Evolutionary conservation across 805 yeast species (phyloP).

Genomic region (Zygoascus bituminiphila): DNA sequence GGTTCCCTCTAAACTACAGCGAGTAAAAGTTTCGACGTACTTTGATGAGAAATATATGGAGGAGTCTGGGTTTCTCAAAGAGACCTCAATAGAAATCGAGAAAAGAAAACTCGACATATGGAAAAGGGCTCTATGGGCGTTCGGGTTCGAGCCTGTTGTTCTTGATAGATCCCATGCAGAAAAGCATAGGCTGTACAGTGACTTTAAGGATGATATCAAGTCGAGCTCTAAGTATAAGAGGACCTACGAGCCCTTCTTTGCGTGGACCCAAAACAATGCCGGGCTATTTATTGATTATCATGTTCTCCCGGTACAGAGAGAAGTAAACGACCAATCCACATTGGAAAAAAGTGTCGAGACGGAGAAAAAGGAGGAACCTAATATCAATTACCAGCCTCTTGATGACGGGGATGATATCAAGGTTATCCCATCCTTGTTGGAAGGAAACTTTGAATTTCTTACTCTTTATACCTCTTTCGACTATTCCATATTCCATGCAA

Average conservation of each 20-base stretch:
- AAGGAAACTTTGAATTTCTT: slow-evolving; percentile 16
- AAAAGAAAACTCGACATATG: slow-evolving; percentile 17
- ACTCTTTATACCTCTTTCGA: slow-evolving; percentile 1
- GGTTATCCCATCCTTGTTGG: slow-evolving; percentile 9
- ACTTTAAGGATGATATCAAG: slow-evolving; percentile 8
- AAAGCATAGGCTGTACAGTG: slow-evolving; percentile 13
- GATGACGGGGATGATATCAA: slow-evolving; percentile 4
- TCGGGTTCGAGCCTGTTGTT: slow-evolving; percentile 24
- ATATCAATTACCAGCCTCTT: background rate
- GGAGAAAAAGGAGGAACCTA: background rate
- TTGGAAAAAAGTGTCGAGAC: background rate
- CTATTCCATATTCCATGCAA: background rate
- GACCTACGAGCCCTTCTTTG: slow-evolving; percentile 15
- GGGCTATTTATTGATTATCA: slow-evolving; percentile 21
- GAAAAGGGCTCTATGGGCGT: slow-evolving; percentile 24
- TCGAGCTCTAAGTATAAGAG: slow-evolving; percentile 5
- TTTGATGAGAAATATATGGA: slow-evolving; percentile 6
- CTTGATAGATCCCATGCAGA: slow-evolving; percentile 15
- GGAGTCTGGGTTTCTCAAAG: background rate
- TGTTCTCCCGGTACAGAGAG: slow-evolving; percentile 19
- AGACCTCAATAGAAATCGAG: slow-evolving; percentile 10
- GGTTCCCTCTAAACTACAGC: background rate
- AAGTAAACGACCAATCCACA: background rate
- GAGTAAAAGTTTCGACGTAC: slow-evolving; percentile 11
- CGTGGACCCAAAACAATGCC: slow-evolving; percentile 21